A percentile compares a stretch with the other conserved stretches of the same genome.
Evolutionary conservation across 148 eudicot genomes (phyloP).

Genomic region (Nepenthes mirabilis): DNA sequence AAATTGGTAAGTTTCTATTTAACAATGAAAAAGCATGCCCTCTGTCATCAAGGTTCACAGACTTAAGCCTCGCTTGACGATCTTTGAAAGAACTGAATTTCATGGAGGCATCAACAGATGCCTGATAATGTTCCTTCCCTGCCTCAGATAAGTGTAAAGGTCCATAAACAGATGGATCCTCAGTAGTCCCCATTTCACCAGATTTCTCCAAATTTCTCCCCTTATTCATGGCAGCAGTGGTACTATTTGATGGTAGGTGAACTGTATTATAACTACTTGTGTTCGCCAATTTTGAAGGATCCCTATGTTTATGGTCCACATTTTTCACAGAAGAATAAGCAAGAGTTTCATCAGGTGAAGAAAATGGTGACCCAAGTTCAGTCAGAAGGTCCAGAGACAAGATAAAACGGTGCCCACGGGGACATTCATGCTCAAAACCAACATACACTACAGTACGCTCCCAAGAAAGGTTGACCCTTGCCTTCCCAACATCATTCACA

Average conservation of each 20-base stretch:
- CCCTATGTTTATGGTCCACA: constrained; percentile 35
- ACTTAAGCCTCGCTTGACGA: constrained; percentile 25
- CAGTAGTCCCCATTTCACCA: constrained; percentile 28
- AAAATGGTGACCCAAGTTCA: constrained; percentile 48
- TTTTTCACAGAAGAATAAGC: constrained; percentile 23
- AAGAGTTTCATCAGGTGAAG: constrained; percentile 43
- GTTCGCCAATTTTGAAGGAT: constrained; percentile 28
- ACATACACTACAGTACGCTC: constrained; percentile 47
- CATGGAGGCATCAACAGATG: constrained; percentile 15
- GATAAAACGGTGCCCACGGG: constrained; percentile 86
- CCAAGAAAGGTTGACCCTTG: constrained; percentile 24
- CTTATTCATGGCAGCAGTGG: constrained; percentile 16
- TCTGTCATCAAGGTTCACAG: constrained; percentile 42
- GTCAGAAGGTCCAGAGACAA: constrained; percentile 61
- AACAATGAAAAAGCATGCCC: constrained; percentile 53
- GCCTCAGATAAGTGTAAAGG: constrained; percentile 17
- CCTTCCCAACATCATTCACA: constrained; percentile 24
- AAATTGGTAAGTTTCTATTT: constrained; percentile 66
- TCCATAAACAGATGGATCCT: constrained; percentile 16
- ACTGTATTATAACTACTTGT: constrained; percentile 28
- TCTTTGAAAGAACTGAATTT: constrained; percentile 22
- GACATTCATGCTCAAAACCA: constrained; percentile 96
- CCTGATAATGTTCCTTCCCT: constrained; percentile 21
- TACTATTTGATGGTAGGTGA: constrained; percentile 37
- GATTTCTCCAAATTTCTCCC: constrained; percentile 30